Evolutionary conservation across 140 eudicot species (phyloP), one percentile per base, ranked within the genome.

Genomic region (Ambrosia hybrid): DNA sequence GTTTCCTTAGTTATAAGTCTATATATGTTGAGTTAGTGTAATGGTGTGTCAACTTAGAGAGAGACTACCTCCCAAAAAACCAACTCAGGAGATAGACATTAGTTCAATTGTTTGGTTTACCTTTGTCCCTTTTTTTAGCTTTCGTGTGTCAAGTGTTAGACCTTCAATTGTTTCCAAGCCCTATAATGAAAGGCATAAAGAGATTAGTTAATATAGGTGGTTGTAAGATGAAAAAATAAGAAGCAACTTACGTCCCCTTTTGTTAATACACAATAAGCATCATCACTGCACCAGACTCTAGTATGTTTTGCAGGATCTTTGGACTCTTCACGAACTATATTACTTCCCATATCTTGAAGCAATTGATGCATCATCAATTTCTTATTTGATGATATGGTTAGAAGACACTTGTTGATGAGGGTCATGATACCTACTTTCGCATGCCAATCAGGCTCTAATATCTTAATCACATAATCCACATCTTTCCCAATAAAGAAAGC

Each of bases 201-300:
- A 12, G 30, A 38, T 21, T 21, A 8, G 7, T 3, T 6, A 65
- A 41, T 34, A 4, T 13, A n/a, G 34, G n/a, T n/a, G 14, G 34
- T 41, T 38, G 8, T n/a, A 52, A 14, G 39, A 41, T 8, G 6
- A 11, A 14, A 65, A n/a, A n/a, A 2, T 39, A 65, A 65, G 53
- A 65, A 65, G 37, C 53, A 65, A 6, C 53, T 5, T 65, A 65
- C 70, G 13, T 41, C 52, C 12, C 26, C 67, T 62, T 62, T 2
- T 13, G 21, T 62, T 13, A 62, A 62, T 26, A 62, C 9, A 62
- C 26, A 2, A 63, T 63, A 63, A 37, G 68, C 49, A 37, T 63
- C 80, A 43, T 76, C 46, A 58, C 15, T 17, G 8, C 30, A 36
- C 75, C 70, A 76, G 64, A 76, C 53, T 59, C 80, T 59, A 52